Evolutionary conservation across 495 filamentous ascomycete genomes (phyloP), one percentile per base, ranked within the genome.

Genomic region (Annulohypoxylon bovei): DNA sequence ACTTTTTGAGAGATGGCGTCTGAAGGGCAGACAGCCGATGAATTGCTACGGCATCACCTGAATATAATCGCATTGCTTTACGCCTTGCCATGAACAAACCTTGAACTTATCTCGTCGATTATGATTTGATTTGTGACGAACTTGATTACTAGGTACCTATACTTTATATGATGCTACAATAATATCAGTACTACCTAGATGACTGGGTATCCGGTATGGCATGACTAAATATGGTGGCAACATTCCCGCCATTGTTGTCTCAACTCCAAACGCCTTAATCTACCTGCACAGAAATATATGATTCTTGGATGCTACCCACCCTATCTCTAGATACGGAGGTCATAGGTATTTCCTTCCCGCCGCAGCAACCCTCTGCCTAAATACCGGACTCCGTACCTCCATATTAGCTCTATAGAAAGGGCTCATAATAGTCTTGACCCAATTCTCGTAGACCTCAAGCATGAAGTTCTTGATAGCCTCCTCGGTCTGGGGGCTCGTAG

Each of bases 391-490:
- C 77, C 84, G 86, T 32, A 99, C 89, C 77, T 90, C 88, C 87
- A 91, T 91, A 73, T 95, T 92, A 49, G 89, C 85, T 57, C 86
- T 81, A 80, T 96, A 97, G 80, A 99, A 99, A 33, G 95, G 95
- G 77, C 88, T 97, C 95, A 99, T 98, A 39, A 94, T 87, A n/a
- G 93, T 91, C 85, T 99, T 99, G 47, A 97, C 85, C 87, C 95
- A 99, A 63, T 85, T 89, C 79, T 98, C 95, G 78, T 97, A 98
- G 11, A 97, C 91, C 76, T 99, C 95, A 4, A 83, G 83, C 82
- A 99, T 96, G 81, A 99, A 99, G 79, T 91, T 90, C 73, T 92
- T 86, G 65, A 98, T 91, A 0, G 95, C 95, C 78, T 99, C 95
- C 81, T 99, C 95, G 4, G 93, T 94, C 80, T 94, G 92, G 28